phyloP scores from a whole-genome alignment of 345 rosid genomes.

The Hypericum androsaemum region DNA sequence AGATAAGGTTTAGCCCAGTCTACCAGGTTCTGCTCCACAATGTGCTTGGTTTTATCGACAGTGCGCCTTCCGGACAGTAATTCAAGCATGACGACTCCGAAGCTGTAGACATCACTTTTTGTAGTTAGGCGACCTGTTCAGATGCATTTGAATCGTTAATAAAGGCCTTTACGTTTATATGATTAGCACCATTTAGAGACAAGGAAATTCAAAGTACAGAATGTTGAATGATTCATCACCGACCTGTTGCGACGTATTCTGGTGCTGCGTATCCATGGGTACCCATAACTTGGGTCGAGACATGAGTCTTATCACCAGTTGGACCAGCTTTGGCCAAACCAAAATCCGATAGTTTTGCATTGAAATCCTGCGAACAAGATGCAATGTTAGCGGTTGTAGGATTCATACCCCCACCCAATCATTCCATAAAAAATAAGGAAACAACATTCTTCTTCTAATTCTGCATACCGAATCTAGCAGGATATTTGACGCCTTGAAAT shows the following conservation, averaged over 20 bases:
- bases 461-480: constrained; percentile 66
- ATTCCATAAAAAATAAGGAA: background rate
- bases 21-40: constrained; percentile 75
- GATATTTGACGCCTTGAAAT: constrained; percentile 87
- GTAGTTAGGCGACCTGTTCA: constrained; percentile 85
- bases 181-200: no score
- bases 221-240: no score
- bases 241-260: constrained; percentile 95
- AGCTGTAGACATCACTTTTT: constrained; percentile 92
- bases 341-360: constrained; percentile 83
- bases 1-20: constrained; percentile 95
- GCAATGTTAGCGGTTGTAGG: constrained; percentile 10
- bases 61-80: constrained; percentile 83
- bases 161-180: no score
- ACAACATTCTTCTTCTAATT: background rate
- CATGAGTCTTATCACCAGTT: constrained; percentile 92
- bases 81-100: constrained; percentile 90
- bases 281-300: constrained; percentile 95
- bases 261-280: constrained; percentile 98
- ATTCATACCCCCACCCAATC: no score
- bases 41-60: constrained; percentile 67
- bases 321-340: constrained; percentile 99
- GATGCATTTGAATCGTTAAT: no score
- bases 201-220: no score
- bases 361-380: constrained; percentile 57